Evolutionary conservation across 768 basidiomycete species (phyloP), one percentile per base, ranked within the genome.

Genomic region (Trametes villosa): DNA sequence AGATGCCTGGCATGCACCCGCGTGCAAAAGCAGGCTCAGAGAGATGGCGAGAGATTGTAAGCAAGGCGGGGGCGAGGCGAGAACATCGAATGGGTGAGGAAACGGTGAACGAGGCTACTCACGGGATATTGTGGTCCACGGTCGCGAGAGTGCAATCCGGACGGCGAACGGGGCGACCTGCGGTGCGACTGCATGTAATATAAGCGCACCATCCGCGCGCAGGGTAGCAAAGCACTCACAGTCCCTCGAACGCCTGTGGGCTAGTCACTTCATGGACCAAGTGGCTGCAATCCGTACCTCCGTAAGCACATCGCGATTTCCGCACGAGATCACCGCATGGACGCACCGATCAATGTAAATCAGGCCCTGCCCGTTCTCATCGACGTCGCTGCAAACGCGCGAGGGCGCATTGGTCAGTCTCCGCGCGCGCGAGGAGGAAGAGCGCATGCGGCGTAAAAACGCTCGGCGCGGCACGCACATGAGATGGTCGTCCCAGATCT

Each of bases 401-500:
- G 26, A 33, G 36, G 22, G 42, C 27, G 36, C 44, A 60, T 49
- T 33, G 51, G 44, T 59, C 53, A 55, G 45, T 15, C 18, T 44
- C 45, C 3, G 34, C 22, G n/a, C 9, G 9, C 12, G 22, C 29
- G 18, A 13, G 15, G 54, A 12, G 18, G 24, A 34, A 7, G 7
- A 13, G 33, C 33, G 33, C 33, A 42, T 6, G 41, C 20, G 29
- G 2, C 29, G 6, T 13, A 3, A 18, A 13, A 34, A 26, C 8
- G n/a, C 13, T 26, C 12, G 27, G 11, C 22, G 45, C n/a, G 18
- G 22, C 12, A 67, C 91, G 63, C 68, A 94, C 86, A 98, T 90
- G 70, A 96, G 86, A 77, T 98, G 96, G 73, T 98, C 94, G 66
- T 97, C 94, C 87, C 92, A 97, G 65, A 98, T 94, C 79, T 98